Base-by-base conservation (phyloP, 75 land plant species). In the Picea sitchensis region DNA sequence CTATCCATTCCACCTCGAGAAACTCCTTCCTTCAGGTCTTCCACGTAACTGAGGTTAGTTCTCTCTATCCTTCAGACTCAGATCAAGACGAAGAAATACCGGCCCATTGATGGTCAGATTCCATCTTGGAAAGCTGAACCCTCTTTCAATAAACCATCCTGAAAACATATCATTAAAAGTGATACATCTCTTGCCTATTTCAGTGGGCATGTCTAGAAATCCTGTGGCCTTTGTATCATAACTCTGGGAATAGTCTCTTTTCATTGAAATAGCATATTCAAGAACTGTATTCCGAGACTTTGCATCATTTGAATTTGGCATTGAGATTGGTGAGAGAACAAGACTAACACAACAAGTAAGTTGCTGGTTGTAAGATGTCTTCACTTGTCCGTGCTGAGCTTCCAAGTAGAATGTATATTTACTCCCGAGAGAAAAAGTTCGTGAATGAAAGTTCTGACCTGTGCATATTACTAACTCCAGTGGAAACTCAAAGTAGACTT, bases 391-490 rank as follows among this genome's bases (percentile, higher is more conserved):
- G 17, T 81, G 78, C 20, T 60, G 61, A 34, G 86, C 86, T 51
- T 84, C 86, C 12, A 84, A 78, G 83, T 77, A 80, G 80, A 84
- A 84, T 13, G 79, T 78, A 63, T 84, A 81, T 69, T 81, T 76
- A 58, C 61, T n/a, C 18, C 87, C 64, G 12, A 85, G 84, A 77
- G 54, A 36, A 41, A 85, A 82, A 23, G 80, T 59, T 59, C 83
- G 74, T 5, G 87, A 85, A 47, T 78, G 87, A 44, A 85, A 85
- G 81, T 77, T 85, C 61, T 81, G 80, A 21, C 87, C 87, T 17
- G 77, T 85, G 81, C 87, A 85, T 32, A 85, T 82, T 14, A 85
- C 87, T 21, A 85, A 65, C 83, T 85, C 87, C 12, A 85, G 81
- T n/a, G 87, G 87, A 32, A 85, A 85, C 62, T 85, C 87, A 51